These are phyloP conservation scores for Maudiozyma saulgeensis DNA, from an alignment of 805 yeast species.

Conservation along the genomic window DNA sequence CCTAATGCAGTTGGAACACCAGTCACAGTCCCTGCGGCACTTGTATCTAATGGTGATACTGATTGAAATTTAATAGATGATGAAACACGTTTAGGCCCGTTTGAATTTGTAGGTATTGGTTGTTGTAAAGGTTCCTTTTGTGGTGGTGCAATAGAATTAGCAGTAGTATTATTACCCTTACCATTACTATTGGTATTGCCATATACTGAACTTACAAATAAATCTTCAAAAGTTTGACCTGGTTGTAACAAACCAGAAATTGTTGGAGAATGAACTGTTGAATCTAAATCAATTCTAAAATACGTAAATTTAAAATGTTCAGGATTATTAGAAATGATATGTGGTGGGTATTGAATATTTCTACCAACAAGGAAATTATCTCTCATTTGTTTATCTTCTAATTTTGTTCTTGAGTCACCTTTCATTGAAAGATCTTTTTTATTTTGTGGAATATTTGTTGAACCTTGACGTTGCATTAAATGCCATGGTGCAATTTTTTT, in stretches of 20 bases:
- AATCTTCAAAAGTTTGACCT: slow-evolving; percentile 49
- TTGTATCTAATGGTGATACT: slow-evolving; percentile 4
- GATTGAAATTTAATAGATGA: slow-evolving; percentile 4
- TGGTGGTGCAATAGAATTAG: not conserved
- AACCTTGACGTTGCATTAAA: slow-evolving; percentile 20
- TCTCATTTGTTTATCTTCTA: slow-evolving; percentile 13
- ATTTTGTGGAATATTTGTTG: slow-evolving; percentile 2
- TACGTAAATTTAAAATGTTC: slow-evolving; percentile 76
- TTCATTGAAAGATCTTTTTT: not conserved
- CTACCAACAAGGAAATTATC: slow-evolving; percentile 25
- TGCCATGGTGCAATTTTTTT: slow-evolving; percentile 71
- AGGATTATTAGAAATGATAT: slow-evolving; percentile 36
- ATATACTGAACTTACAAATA: slow-evolving; percentile 45
- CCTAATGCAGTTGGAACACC: not conserved
- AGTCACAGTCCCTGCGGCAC: not conserved
- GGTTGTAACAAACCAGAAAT: slow-evolving; percentile 70
- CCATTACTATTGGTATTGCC: not conserved
- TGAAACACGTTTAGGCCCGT: slow-evolving; percentile 1
- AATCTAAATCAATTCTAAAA: slow-evolving; percentile 78
- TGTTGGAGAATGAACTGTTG: slow-evolving; percentile 85
- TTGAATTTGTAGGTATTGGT: not conserved
- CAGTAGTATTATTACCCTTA: not conserved
- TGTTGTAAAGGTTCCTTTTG: not conserved
- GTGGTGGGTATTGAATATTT: slow-evolving; percentile 35
- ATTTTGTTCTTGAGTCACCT: slow-evolving; percentile 4